A percentile compares a stretch with the other conserved stretches of the same genome.
These are phyloP conservation scores for Russula griseocarnosa DNA, from an alignment of 768 basidiomycete species.

Conservation along the genomic window DNA sequence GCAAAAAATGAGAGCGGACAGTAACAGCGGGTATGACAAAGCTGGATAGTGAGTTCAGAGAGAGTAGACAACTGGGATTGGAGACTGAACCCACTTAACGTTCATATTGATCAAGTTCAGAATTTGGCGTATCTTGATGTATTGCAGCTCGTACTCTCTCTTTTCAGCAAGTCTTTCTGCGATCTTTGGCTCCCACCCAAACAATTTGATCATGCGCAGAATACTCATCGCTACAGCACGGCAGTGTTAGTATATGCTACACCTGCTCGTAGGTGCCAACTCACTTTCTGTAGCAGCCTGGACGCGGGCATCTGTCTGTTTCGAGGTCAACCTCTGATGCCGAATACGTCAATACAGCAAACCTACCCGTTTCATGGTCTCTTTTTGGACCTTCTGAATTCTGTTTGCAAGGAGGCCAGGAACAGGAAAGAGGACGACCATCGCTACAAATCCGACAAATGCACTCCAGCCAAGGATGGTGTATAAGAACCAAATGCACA, in stretches of 20 bases:
- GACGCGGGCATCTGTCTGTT: conserved; percentile 46
- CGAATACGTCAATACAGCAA: neutral
- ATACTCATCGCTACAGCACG: conserved; percentile 34
- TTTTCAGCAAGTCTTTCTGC: conserved; percentile 35
- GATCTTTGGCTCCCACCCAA: conserved; percentile 57
- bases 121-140: conserved; percentile 37
- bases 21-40: conserved; percentile 40
- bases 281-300: conserved; percentile 44
- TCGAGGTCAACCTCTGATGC: neutral
- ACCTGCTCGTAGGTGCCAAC: neutral
- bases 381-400: conserved; percentile 37
- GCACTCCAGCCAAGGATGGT: conserved; percentile 50
- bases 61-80: neutral
- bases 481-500: conserved; percentile 44
- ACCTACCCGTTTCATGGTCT: conserved; percentile 41
- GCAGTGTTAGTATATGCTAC: conserved; percentile 10
- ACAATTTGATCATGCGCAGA: conserved; percentile 53
- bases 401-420: conserved; percentile 41
- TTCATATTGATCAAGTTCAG: conserved; percentile 35
- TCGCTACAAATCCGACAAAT: conserved; percentile 41
- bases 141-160: conserved; percentile 40
- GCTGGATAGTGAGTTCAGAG: conserved; percentile 27
- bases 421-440: conserved; percentile 41
- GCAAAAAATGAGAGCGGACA: conserved; percentile 21
- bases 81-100: conserved; percentile 32